Conservation (phyloP, 2,329 filamentous ascomycete species). For the Fusarium hainanense region DNA sequence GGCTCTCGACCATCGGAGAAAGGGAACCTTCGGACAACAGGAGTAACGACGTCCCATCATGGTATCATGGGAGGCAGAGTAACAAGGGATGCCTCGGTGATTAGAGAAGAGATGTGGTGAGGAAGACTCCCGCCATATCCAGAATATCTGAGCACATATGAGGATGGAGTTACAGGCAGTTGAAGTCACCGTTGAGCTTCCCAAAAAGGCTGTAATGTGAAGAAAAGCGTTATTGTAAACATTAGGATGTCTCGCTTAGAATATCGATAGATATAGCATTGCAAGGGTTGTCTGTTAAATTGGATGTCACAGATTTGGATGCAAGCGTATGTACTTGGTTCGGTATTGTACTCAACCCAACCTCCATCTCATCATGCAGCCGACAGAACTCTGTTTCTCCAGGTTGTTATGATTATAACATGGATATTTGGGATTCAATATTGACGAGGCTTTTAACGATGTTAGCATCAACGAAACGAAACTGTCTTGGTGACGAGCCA, state of each 20-base stretch:
- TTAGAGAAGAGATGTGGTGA: background rate
- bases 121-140: background rate
- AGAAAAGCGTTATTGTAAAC: background rate
- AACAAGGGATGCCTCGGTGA: background rate
- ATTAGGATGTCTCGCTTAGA: background rate
- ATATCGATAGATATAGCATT: background rate
- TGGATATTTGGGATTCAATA: too few relatives aligned
- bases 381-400: background rate
- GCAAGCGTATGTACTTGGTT: background rate
- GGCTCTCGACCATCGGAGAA: background rate
- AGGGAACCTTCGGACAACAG: background rate
- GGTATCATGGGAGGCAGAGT: background rate
- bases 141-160: background rate
- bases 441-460: too few relatives aligned
- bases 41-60: background rate
- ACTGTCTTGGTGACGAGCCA: too few relatives aligned
- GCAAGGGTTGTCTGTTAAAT: background rate
- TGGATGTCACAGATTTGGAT: background rate
- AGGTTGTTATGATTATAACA: background rate
- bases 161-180: background rate
- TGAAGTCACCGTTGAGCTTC: background rate
- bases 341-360: background rate
- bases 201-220: background rate
- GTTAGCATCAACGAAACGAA: too few relatives aligned
- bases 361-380: background rate